Evolutionary conservation across 495 filamentous ascomycete species (phyloP), one percentile per base, ranked within the genome.

Genomic region (Chaetomium fimeti): DNA sequence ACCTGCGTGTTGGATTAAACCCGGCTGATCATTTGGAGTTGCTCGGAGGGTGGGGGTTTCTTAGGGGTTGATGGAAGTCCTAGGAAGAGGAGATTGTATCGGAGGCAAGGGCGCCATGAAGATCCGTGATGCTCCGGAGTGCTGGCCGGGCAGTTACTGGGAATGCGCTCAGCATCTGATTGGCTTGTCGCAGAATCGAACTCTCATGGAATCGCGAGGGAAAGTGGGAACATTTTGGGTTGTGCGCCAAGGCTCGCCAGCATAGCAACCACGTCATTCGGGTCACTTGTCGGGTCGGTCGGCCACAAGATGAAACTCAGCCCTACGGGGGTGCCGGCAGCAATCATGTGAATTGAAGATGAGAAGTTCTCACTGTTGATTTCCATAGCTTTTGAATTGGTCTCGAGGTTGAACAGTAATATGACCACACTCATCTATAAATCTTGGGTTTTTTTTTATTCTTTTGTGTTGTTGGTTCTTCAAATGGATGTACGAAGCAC

Each of bases 91-190:
- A 3, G 32, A 36, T 9, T 47, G 43, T n/a, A 7, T 47, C n/a
- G 2, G n/a, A 47, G 43, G 43, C 43, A 47, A 47, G 32, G 32
- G 32, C 32, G 6, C 7, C 32, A 36, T 15, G 5, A 3, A 47
- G 16, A 47, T 47, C 2, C n/a, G 43, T 5, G n/a, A 18, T 5
- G 43, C 16, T 47, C 15, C 43, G n/a, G 43, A 47, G 43, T 47
- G 32, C 32, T 36, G 8, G 32, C 32, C 28, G 55, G 20, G 15
- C 22, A 4, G 22, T 27, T 22, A 9, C n/a, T 42, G 20, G 40
- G 53, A 45, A 70, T 70, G 68, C 68, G 68, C 62, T 70, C 66
- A 54, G 38, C 13, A 48, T 40, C 62, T 68, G 68, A 70, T 70
- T 70, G 66, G 68, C 62, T 59, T 57, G 57, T 29, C 65, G 57